phyloP scores from a whole-genome alignment of 129 eudicot genomes.

The Kitagawia praeruptora region DNA sequence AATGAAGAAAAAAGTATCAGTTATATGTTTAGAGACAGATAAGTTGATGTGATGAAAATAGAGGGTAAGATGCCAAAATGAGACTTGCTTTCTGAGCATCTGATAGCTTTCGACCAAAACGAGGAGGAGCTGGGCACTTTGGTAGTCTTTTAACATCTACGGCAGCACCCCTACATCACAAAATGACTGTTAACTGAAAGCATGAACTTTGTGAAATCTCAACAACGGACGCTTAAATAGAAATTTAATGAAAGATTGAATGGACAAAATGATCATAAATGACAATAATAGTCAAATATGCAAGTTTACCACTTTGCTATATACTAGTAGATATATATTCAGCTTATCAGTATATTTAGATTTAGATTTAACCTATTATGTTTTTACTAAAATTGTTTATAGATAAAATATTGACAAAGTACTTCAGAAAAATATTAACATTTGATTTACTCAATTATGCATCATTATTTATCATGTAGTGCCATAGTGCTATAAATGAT shows the following conservation, averaged over 20 bases:
- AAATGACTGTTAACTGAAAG: not conserved
- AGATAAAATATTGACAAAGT: no score
- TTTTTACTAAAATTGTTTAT: no score
- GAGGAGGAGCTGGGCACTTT: constrained; percentile 94
- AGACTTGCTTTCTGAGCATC: constrained; percentile 82
- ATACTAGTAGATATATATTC: not conserved
- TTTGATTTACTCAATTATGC: no score
- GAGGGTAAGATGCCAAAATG: not conserved
- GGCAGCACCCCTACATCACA: constrained; percentile 64
- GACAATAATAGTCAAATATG: not conserved
- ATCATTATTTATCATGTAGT: no score
- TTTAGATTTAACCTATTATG: not conserved
- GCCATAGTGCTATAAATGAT: no score
- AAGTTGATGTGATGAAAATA: not conserved
- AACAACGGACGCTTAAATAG: not conserved
- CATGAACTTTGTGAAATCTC: not conserved
- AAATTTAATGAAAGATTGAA: not conserved
- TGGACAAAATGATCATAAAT: not conserved
- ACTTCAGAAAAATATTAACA: no score
- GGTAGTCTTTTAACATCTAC: constrained; percentile 87
- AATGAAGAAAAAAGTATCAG: not conserved
- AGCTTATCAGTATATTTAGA: not conserved
- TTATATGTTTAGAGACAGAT: not conserved
- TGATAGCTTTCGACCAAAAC: constrained; percentile 75
- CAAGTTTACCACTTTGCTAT: not conserved